Base-by-base conservation (phyloP, 257 asterid species). In the Plantago ovata region DNA sequence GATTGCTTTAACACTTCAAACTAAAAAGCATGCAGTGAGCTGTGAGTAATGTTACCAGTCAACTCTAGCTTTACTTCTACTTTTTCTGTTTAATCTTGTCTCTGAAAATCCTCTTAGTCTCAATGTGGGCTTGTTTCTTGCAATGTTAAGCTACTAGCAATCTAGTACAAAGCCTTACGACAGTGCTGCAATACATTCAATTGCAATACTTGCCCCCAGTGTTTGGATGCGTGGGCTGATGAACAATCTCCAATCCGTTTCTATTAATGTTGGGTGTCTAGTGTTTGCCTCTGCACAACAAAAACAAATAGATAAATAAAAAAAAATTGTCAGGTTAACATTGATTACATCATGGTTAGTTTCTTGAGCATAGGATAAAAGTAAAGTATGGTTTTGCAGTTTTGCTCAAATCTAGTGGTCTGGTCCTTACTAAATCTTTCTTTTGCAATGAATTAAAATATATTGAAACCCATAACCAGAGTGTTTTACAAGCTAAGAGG, bases 371-470 rank as follows among this genome's bases (percentile, higher is more conserved):
- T 23, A 49, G 19, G 54, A 6, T 10, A 28, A 28, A 28, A 28
- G 36, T 28, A 4, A 28, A 28, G 36, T 28, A 28, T 28, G 36
- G 36, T 28, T 28, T 28, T 28, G 36, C 13, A 49, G 19, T n/a
- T 49, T 51, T 53, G 43, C 56, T 33, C 16, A 18, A 22, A 10
- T 9, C n/a, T 42, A 33, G 24, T 40, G 1, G 7, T 11, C 39
- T 52, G 65, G 36, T 56, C 60, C 43, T 47, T 18, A n/a, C 10
- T 49, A 8, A n/a, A n/a, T n/a, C n/a, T n/a, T n/a, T n/a, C n/a
- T n/a, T n/a, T n/a, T n/a, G n/a, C n/a, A n/a, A n/a, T n/a, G n/a
- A n/a, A n/a, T n/a, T n/a, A n/a, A n/a, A n/a, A n/a, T n/a, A n/a
- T n/a, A n/a, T n/a, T n/a, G n/a, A n/a, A n/a, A n/a, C n/a, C n/a